Percentiles rank a stretch among this genome's conserved stretches.
Evolutionary conservation across 345 rosid species (phyloP).

Genomic region (Erucastrum elatum): DNA sequence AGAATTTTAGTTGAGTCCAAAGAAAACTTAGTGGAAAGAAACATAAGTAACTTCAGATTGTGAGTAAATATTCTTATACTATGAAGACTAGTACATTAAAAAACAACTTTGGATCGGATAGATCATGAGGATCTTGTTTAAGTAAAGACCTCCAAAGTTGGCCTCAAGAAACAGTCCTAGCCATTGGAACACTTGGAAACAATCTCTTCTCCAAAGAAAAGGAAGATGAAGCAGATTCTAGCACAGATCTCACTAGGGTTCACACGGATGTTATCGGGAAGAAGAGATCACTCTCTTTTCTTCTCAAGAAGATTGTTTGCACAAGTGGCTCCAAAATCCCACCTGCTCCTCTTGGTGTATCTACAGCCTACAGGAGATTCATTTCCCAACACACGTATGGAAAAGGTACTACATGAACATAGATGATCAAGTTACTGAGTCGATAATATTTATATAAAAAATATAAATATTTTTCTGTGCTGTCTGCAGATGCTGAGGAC

Average conservation of each 20-base stretch:
- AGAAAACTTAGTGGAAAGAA: conserved; percentile 49
- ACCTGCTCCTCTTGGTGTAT: no score
- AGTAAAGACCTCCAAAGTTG: conserved; percentile 52
- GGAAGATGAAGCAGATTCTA: not conserved
- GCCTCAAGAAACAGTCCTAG: conserved; percentile 48
- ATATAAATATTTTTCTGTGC: not conserved
- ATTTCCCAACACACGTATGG: no score
- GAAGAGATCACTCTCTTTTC: conserved; percentile 55
- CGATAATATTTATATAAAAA: no score
- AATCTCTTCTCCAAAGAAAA: conserved; percentile 36
- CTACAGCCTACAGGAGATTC: no score
- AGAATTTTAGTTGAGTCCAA: conserved; percentile 79
- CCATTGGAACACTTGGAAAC: conserved; percentile 82
- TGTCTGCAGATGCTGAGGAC: conserved; percentile 54
- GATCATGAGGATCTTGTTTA: conserved; percentile 28
- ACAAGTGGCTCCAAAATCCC: no score
- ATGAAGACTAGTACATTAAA: not conserved
- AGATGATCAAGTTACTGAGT: no score
- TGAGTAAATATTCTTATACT: conserved; percentile 33
- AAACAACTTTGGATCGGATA: not conserved
- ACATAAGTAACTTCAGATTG: conserved; percentile 36
- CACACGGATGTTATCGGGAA: conserved; percentile 35
- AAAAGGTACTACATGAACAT: no score
- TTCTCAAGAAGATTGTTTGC: conserved; percentile 67
- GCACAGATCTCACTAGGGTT: conserved; percentile 23